Percentiles rank a stretch among this genome's conserved stretches.
Conservation (phyloP, 371 early-diverging fungal species). For the Mycotypha africana region DNA sequence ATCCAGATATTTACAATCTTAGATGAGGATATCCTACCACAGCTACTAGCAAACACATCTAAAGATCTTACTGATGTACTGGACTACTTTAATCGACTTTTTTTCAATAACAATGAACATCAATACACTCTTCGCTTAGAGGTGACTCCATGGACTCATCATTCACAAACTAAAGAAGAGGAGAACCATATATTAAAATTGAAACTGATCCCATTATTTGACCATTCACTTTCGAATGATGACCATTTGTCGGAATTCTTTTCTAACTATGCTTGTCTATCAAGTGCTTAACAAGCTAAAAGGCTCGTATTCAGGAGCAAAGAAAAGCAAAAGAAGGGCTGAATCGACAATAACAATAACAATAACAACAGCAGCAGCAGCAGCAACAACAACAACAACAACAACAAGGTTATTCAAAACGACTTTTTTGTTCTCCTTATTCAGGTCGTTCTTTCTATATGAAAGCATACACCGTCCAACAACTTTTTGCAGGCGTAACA, state of each 20-base stretch:
- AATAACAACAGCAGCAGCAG: too few relatives aligned
- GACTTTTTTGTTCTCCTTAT: too few relatives aligned
- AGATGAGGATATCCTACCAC: conserved; percentile 15
- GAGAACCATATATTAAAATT: conserved; percentile 1
- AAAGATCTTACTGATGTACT: conserved; percentile 16
- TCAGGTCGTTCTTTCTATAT: too few relatives aligned
- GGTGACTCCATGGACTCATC: conserved; percentile 18
- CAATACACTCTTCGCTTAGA: conserved; percentile 14
- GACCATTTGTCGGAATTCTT: conserved; percentile 17
- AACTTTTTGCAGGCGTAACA: too few relatives aligned
- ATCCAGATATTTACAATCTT: conserved; percentile 9
- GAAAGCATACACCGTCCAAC: too few relatives aligned
- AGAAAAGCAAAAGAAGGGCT: too few relatives aligned
- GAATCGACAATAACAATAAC: too few relatives aligned
- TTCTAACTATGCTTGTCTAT: conserved; percentile 18
- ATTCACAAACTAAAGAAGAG: not conserved
- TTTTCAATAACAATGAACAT: conserved; percentile 8
- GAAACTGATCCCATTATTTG: conserved; percentile 11
- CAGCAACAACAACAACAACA: too few relatives aligned
- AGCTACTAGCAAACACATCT: conserved; percentile 12
- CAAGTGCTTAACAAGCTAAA: conserved; percentile 10
- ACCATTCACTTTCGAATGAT: conserved; percentile 8
- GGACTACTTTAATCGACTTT: conserved; percentile 20
- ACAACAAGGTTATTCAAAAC: too few relatives aligned
- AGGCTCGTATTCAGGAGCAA: too few relatives aligned